Evolutionary conservation across 345 rosid genomes (phyloP).

Genomic region (Eucalyptus rudis): DNA sequence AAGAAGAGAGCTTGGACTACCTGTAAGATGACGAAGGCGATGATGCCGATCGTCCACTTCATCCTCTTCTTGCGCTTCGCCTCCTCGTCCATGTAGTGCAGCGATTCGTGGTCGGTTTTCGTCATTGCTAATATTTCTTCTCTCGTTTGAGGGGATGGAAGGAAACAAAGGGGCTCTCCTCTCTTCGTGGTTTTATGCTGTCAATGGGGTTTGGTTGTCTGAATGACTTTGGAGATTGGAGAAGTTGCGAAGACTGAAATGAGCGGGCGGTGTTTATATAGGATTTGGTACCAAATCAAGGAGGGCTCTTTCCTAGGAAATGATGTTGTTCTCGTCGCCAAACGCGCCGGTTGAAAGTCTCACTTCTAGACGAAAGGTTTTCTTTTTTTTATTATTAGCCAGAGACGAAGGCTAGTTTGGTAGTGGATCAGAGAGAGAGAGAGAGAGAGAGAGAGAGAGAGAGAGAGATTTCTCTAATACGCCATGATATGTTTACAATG

Average conservation of each 20-base stretch:
- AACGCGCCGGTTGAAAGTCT: background rate
- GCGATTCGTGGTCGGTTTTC: background rate
- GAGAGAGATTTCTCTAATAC: background rate
- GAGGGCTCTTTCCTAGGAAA: background rate
- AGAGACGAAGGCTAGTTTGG: background rate
- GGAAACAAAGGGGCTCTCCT: background rate
- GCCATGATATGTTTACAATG: background rate
- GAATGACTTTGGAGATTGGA: background rate
- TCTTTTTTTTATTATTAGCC: background rate
- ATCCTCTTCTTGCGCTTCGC: background rate
- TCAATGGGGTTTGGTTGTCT: background rate
- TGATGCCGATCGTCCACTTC: background rate
- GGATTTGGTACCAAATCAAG: background rate
- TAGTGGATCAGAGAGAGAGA: background rate
- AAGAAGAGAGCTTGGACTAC: constrained; percentile 3
- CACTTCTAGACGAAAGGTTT: background rate
- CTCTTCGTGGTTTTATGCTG: background rate
- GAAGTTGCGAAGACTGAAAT: background rate
- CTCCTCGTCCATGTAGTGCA: background rate
- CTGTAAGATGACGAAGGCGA: constrained; percentile 5
- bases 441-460: background rate
- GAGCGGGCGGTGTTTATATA: background rate
- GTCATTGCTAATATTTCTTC: background rate
- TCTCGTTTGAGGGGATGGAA: background rate
- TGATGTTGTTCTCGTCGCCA: background rate